These are phyloP conservation scores for Fusarium sp. DNA, from an alignment of 2,329 filamentous ascomycete genomes.

Conservation along the genomic window DNA sequence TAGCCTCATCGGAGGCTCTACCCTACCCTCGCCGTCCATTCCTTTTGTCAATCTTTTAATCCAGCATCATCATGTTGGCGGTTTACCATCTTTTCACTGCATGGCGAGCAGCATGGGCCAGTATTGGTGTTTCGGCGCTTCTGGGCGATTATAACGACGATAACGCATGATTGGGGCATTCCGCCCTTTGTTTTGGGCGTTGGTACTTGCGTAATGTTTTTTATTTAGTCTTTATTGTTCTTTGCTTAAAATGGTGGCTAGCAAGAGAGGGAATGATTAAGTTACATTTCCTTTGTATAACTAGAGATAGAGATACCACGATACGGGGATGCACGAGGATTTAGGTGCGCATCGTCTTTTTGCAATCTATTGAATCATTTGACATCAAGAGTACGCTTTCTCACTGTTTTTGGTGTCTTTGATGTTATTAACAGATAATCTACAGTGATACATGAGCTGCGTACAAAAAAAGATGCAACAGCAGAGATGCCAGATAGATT, in stretches of 20 bases:
- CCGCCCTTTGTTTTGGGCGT: conserved; percentile 9
- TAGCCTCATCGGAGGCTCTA: conserved; percentile 7
- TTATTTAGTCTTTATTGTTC: conserved; percentile 10
- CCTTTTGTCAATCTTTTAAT: conserved; percentile 36
- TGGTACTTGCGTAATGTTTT: conserved; percentile 35
- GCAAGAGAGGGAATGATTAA: conserved; percentile 22
- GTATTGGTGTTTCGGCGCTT: conserved; percentile 38
- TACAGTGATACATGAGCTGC: conserved; percentile 37
- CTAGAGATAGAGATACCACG: conserved; percentile 51
- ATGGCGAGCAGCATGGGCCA: conserved; percentile 42
- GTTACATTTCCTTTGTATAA: conserved; percentile 47
- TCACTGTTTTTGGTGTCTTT: neutral
- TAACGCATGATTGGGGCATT: conserved; percentile 26
- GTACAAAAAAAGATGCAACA: conserved; percentile 14
- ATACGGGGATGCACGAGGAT: conserved; percentile 32
- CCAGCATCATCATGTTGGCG: conserved; percentile 19
- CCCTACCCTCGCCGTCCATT: conserved; percentile 40
- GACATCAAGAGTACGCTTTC: neutral
- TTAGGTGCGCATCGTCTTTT: conserved; percentile 30
- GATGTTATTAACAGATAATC: conserved; percentile 27
- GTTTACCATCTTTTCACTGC: conserved; percentile 32
- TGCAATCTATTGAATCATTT: conserved; percentile 16
- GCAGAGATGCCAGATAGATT: conserved; percentile 19
- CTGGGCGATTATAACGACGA: conserved; percentile 43
- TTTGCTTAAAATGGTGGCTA: conserved; percentile 40